Evolutionary conservation across 345 rosid genomes (phyloP).

Genomic region (Sisymbrium irio): DNA sequence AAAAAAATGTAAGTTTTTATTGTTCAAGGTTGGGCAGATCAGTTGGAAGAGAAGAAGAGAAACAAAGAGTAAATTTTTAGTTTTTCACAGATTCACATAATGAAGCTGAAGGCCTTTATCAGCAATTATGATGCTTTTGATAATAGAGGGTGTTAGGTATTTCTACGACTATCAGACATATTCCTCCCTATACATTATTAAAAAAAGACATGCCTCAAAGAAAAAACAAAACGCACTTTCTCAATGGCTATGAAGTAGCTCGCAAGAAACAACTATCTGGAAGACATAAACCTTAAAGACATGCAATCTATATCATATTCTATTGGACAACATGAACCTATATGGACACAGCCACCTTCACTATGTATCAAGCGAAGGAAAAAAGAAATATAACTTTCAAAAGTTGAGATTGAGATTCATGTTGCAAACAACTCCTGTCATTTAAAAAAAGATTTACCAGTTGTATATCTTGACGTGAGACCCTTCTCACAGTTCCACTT

Average conservation of each 20-base stretch:
- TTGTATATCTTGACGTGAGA: slow-evolving; percentile 85
- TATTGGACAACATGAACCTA: not conserved
- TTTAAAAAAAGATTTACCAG: slow-evolving; percentile 38
- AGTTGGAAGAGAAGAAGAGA: not conserved
- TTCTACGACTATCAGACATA: not conserved
- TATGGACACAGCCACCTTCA: not conserved
- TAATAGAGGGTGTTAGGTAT: not conserved
- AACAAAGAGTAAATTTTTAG: not conserved
- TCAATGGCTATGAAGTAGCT: not conserved
- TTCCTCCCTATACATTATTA: not conserved
- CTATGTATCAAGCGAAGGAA: not conserved
- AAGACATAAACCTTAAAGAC: not conserved
- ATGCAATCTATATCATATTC: not conserved
- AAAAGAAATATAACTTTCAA: not conserved
- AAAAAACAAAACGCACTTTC: not conserved
- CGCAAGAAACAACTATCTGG: not conserved
- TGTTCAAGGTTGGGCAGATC: not conserved
- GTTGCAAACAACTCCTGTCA: not conserved
- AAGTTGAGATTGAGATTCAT: not conserved
- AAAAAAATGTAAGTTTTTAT: not conserved
- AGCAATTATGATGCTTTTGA: not conserved
- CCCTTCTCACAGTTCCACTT: slow-evolving; percentile 70
- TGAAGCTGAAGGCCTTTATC: not conserved
- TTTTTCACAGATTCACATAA: not conserved
- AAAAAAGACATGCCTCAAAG: not conserved